Evolutionary conservation across 805 yeast species (phyloP).

Genomic region (Metschnikowia vanudenii): DNA sequence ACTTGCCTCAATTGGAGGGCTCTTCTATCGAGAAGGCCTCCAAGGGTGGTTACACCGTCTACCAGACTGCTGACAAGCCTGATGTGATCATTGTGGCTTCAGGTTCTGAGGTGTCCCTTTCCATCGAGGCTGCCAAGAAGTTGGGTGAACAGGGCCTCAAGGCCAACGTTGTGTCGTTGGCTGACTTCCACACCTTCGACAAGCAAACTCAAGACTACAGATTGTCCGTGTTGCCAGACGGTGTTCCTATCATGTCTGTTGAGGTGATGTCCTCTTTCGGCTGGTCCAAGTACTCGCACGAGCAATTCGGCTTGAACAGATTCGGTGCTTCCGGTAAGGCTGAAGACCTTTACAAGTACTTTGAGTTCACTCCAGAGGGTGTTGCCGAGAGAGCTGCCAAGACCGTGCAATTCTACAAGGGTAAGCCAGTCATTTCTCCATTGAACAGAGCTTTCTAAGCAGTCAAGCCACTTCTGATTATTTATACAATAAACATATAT

Average conservation of each 20-base stretch:
- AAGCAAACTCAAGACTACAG: slow-evolving; percentile 76
- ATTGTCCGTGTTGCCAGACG: slow-evolving; percentile 89
- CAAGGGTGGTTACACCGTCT: slow-evolving; percentile 87
- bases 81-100: slow-evolving; percentile 81
- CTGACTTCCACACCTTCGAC: slow-evolving; percentile 91
- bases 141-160: slow-evolving; percentile 65
- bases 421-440: slow-evolving; percentile 68
- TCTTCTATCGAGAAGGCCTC: slow-evolving; percentile 87
- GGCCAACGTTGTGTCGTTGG: slow-evolving; percentile 85
- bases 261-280: slow-evolving; percentile 91
- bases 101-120: slow-evolving; percentile 89
- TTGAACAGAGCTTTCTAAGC: slow-evolving; percentile 70
- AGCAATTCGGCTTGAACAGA: slow-evolving; percentile 91
- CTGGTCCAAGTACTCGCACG: slow-evolving; percentile 95
- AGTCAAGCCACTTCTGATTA: background rate
- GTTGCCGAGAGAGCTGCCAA: slow-evolving; percentile 81
- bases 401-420: slow-evolving; percentile 82
- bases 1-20: slow-evolving; percentile 90
- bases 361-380: slow-evolving; percentile 92
- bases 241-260: slow-evolving; percentile 87
- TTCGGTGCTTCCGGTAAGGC: slow-evolving; percentile 97
- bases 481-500: no score
- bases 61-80: slow-evolving; percentile 46
- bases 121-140: slow-evolving; percentile 78
- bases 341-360: slow-evolving; percentile 73